Percentiles rank a stretch among this genome's conserved stretches.
Conservation (phyloP, 768 basidiomycete genomes). For the Pulveroboletus sp. region DNA sequence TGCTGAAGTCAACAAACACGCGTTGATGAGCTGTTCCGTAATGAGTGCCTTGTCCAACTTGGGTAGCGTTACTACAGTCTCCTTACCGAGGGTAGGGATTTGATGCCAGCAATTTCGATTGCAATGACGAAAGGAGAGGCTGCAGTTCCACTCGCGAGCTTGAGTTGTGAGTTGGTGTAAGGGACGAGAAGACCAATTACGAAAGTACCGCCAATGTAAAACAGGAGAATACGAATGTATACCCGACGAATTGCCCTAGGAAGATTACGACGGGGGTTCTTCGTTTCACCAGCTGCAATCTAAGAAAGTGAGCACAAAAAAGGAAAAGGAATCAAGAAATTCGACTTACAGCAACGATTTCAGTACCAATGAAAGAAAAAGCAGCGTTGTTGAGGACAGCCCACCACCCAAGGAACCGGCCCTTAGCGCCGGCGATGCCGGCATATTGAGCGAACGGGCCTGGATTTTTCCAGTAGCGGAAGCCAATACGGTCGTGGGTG, state of each 20-base stretch:
- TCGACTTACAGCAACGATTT: conserved; percentile 78
- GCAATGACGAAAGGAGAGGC: conserved; percentile 92
- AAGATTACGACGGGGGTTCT: conserved; percentile 73
- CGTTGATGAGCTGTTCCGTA: conserved; percentile 63
- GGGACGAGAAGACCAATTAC: conserved; percentile 84
- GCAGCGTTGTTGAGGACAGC: conserved; percentile 80
- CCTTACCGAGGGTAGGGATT: conserved; percentile 70
- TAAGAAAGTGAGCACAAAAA: conserved; percentile 25
- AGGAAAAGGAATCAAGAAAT: background rate
- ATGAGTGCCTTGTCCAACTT: conserved; percentile 5
- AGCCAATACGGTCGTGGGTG: conserved; percentile 59
- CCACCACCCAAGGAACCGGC: conserved; percentile 73
- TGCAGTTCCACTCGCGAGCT: conserved; percentile 51
- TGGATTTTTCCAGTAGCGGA: conserved; percentile 77
- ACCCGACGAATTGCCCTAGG: conserved; percentile 57
- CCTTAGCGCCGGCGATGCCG: conserved; percentile 61
- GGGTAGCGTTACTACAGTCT: conserved; percentile 13
- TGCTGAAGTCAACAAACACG: conserved; percentile 79
- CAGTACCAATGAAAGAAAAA: conserved; percentile 91
- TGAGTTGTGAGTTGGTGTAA: conserved; percentile 55
- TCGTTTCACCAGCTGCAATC: conserved; percentile 88
- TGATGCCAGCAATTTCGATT: conserved; percentile 82
- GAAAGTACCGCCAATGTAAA: conserved; percentile 63
- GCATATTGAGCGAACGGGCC: conserved; percentile 80
- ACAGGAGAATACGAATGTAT: conserved; percentile 77